These are phyloP conservation scores for Flaveria sonorensis DNA, from an alignment of 129 eudicot species.

Conservation along the genomic window DNA sequence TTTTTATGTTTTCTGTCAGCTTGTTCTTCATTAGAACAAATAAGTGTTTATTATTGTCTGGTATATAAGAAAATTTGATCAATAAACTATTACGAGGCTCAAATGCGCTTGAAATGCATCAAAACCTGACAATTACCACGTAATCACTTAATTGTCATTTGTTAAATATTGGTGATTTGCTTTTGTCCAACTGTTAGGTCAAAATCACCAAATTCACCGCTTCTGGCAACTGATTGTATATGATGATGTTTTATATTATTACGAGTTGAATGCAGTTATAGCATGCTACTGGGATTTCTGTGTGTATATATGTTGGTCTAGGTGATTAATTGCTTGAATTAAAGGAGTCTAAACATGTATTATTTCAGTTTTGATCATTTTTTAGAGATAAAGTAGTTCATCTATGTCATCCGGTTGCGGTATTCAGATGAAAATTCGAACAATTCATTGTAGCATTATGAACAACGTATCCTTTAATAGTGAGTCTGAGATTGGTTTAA, in stretches of 20 bases:
- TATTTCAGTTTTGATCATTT: neutral
- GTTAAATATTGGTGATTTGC: neutral
- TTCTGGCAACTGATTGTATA: neutral
- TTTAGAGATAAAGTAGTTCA: neutral
- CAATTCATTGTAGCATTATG: neutral
- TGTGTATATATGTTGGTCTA: neutral
- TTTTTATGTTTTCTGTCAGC: neutral
- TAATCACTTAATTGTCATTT: slow-evolving; percentile 1
- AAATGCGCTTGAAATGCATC: neutral
- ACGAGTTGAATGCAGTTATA: neutral
- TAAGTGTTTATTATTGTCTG: neutral
- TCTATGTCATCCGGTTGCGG: too few relatives aligned
- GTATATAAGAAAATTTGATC: neutral
- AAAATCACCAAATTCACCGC: neutral
- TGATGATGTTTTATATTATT: neutral
- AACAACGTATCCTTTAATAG: neutral
- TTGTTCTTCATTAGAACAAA: neutral
- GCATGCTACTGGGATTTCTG: neutral
- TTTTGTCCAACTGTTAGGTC: slow-evolving; percentile 8
- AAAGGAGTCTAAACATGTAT: neutral
- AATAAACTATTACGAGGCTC: too few relatives aligned
- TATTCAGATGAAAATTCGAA: neutral
- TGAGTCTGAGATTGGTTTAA: neutral
- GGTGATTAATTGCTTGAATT: neutral
- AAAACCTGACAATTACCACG: neutral